Evolutionary conservation across 495 filamentous ascomycete species (phyloP), one percentile per base, ranked within the genome.

Genomic region (Penicillium verhagenii): DNA sequence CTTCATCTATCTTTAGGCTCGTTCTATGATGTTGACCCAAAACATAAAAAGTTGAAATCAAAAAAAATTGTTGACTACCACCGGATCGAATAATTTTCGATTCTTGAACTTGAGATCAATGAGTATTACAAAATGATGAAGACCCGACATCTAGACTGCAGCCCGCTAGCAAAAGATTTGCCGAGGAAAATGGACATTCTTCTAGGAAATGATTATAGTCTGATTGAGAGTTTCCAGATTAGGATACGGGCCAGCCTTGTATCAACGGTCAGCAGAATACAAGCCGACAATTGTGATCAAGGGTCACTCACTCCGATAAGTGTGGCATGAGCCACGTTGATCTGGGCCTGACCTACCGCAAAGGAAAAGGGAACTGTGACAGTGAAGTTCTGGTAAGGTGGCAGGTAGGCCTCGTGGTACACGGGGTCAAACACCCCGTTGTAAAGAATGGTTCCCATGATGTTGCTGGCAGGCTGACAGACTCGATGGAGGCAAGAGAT

Each of bases 341-440:
- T 37, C 13, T 38, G 16, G 19, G 18, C 28, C 6, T 25, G 4
- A 21, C 47, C 47, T 24, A 9, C 18, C 13, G 28, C 2, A 16
- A 20, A 38, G 6, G 9, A 1, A 2, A 16, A 5, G 10, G 47
- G 47, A 13, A 49, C 25, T 14, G 16, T 37, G 25, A 49, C 20
- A 1, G 28, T 49, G 47, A 49, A 49, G 25, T 49, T 49, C 29
- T 49, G 47, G 29, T 49, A 38, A 14, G 47, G 47, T 4, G 47
- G 21, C 6, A 35, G 7, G 19, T 20, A 35, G 28, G n/a, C 4
- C 47, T 49, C 47, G 25, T 49, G 29, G 25, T 35, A 49, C 18
- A 38, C 16, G n/a, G 47, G 47, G 28, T 49, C 10, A 20, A 35
- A 49, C 1, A n/a, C 4, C 11, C 47, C 28, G 29, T 49, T 35